Evolutionary conservation across 2,329 filamentous ascomycete species (phyloP).

Genomic region (Purpureocillium takamizusanense): DNA sequence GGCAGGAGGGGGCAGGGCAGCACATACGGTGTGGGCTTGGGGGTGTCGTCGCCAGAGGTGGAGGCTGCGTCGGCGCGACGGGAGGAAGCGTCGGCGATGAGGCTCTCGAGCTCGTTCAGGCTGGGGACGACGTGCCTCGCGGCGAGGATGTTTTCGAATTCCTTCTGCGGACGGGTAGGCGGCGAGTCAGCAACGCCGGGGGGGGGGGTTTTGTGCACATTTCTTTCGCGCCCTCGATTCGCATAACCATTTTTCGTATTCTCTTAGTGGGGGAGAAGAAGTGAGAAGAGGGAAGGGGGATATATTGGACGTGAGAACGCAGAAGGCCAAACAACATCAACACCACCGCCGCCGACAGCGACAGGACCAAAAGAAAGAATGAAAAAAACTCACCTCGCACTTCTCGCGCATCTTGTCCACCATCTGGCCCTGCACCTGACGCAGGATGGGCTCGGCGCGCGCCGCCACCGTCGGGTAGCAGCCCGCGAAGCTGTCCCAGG

Average conservation of each 20-base stretch:
- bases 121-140: conserved; percentile 43
- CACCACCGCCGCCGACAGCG: no score
- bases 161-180: conserved; percentile 26
- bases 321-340: not conserved
- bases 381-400: conserved; percentile 30
- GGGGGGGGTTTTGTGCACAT: not conserved
- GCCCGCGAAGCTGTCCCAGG: conserved; percentile 46
- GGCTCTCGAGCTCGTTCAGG: conserved; percentile 49
- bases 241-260: no score
- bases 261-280: no score
- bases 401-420: conserved; percentile 43
- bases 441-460: conserved; percentile 40
- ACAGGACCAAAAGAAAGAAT: no score
- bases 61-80: conserved; percentile 9
- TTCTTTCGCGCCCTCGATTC: conserved; percentile 6
- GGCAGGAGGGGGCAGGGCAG: not conserved
- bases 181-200: no score
- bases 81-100: conserved; percentile 40
- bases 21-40: conserved; percentile 38
- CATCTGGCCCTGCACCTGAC: conserved; percentile 49
- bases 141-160: conserved; percentile 47
- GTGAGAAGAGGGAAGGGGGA: no score
- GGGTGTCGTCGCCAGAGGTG: conserved; percentile 10
- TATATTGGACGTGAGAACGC: no score
- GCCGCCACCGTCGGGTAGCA: conserved; percentile 54